Percentiles rank a stretch among this genome's conserved stretches.
Conservation (phyloP, 306 rosid genomes). For the Mimosa pudica region DNA sequence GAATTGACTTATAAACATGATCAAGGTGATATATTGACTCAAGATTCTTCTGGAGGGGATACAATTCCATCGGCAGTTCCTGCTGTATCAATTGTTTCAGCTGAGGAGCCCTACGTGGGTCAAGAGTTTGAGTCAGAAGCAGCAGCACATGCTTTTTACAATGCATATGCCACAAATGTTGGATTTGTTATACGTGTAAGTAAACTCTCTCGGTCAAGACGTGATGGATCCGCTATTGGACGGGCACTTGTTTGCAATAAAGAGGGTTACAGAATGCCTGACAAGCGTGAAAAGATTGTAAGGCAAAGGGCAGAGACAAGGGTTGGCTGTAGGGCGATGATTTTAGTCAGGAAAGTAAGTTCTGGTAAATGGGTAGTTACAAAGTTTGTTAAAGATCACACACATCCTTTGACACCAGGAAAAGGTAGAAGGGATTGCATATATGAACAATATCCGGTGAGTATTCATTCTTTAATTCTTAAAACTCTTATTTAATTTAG, state of each 20-base stretch:
- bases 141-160: conserved; percentile 91
- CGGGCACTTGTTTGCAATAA: conserved; percentile 97
- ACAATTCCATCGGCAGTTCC: conserved; percentile 54
- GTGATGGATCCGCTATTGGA: conserved; percentile 91
- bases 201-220: conserved; percentile 94
- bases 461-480: conserved; percentile 38
- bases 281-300: conserved; percentile 90
- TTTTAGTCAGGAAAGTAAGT: conserved; percentile 52
- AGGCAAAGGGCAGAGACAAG: conserved; percentile 94
- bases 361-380: conserved; percentile 67
- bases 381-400: conserved; percentile 78
- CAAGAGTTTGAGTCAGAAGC: conserved; percentile 93
- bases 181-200: conserved; percentile 95
- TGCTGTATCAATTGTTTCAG: conserved; percentile 46
- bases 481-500: conserved; percentile 1
- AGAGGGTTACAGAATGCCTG: conserved; percentile 97
- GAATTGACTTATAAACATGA: conserved; percentile 63
- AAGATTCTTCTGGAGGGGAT: conserved; percentile 56
- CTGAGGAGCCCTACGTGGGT: conserved; percentile 85
- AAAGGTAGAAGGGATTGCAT: conserved; percentile 67
- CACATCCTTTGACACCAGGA: conserved; percentile 70
- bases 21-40: conserved; percentile 49
- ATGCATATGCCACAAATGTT: conserved; percentile 75
- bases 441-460: conserved; percentile 51
- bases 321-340: conserved; percentile 82